Evolutionary conservation across 345 rosid species (phyloP).

Genomic region (Sisymbrium irio): DNA sequence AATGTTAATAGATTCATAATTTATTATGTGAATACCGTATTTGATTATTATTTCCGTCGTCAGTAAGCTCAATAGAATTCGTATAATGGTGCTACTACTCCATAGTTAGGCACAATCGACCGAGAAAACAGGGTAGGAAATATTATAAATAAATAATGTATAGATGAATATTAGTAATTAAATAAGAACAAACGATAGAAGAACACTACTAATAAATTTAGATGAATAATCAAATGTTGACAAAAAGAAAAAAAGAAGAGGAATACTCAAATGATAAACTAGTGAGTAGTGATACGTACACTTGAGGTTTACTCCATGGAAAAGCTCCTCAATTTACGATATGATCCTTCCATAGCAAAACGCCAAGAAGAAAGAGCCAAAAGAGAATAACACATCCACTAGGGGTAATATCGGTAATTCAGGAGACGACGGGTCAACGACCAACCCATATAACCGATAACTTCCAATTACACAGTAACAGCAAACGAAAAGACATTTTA

Average conservation of each 20-base stretch:
- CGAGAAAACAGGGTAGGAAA: neutral
- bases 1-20: neutral
- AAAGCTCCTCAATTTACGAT: neutral
- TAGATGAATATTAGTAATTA: neutral
- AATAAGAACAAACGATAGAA: neutral
- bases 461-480: slow-evolving; percentile 29
- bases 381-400: neutral
- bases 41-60: neutral
- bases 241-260: neutral
- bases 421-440: slow-evolving; percentile 11
- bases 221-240: slow-evolving; percentile 9
- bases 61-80: neutral
- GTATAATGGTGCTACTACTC: neutral
- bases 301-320: slow-evolving; percentile 27
- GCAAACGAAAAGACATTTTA: neutral
- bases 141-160: neutral
- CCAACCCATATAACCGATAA: slow-evolving; percentile 23
- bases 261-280: slow-evolving; percentile 9
- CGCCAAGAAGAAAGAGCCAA: neutral
- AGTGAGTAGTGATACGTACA: slow-evolving; percentile 17
- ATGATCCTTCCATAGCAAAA: neutral
- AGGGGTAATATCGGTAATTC: neutral
- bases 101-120: neutral
- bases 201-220: neutral
- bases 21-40: neutral